phyloP scores from a whole-genome alignment of 495 filamentous ascomycete genomes.

The Daldinia caldariorum region DNA sequence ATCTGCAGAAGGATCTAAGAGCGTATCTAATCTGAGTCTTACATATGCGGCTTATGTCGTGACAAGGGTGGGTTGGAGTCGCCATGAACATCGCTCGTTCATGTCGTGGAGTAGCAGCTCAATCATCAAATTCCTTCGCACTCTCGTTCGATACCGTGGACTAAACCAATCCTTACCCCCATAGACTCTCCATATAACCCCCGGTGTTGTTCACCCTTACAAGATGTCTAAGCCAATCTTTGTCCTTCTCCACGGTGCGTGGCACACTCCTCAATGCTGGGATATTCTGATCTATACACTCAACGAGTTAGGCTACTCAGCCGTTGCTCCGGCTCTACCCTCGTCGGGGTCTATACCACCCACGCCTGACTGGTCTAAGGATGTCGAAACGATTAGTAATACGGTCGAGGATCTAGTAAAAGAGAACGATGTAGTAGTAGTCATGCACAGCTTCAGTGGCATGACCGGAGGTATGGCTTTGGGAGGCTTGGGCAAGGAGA shows the following conservation, averaged over 20 bases:
- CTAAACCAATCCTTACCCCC: slow-evolving; percentile 1
- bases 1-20: slow-evolving; percentile 15
- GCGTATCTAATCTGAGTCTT: slow-evolving; percentile 1
- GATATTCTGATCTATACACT: slow-evolving; percentile 43
- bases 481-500: slow-evolving; percentile 29
- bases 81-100: not conserved
- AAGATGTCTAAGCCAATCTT: slow-evolving; percentile 53
- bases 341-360: slow-evolving; percentile 54
- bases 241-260: slow-evolving; percentile 62
- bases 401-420: slow-evolving; percentile 37
- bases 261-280: slow-evolving; percentile 52
- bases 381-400: slow-evolving; percentile 44
- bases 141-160: not conserved
- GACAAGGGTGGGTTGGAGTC: not conserved
- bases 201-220: slow-evolving; percentile 1
- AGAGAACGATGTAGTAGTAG: slow-evolving; percentile 54
- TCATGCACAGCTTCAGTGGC: slow-evolving; percentile 51
- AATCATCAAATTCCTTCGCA: slow-evolving; percentile 4
- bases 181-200: not conserved
- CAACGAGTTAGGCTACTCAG: slow-evolving; percentile 45
- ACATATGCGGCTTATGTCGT: not conserved
- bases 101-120: not conserved
- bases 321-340: slow-evolving; percentile 53
- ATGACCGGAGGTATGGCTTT: slow-evolving; percentile 36
- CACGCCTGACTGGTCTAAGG: slow-evolving; percentile 49